Base-by-base conservation (phyloP, 768 basidiomycete species). In the Dioszegia hungarica region DNA sequence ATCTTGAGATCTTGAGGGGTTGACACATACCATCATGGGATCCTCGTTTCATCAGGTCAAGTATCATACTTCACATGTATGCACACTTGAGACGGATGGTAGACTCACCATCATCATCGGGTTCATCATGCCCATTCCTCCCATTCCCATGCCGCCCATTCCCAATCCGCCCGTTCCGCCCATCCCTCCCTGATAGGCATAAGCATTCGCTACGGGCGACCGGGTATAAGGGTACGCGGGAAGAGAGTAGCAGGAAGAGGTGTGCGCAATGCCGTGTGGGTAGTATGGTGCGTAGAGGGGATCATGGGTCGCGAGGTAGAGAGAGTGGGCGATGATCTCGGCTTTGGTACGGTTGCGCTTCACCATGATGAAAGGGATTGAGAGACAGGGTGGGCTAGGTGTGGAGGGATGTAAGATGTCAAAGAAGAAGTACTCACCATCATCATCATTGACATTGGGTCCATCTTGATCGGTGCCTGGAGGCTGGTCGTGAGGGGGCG, bases 1-100 rank as follows among this genome's bases (percentile, higher is more conserved):
- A n/a, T n/a, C n/a, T n/a, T n/a, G n/a, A n/a, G n/a, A n/a, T n/a
- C n/a, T n/a, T n/a, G n/a, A n/a, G n/a, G n/a, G n/a, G n/a, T n/a
- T n/a, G n/a, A n/a, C n/a, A n/a, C 34, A 9, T 17, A 36, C 34
- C 34, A 36, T 36, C 34, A 36, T 36, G 34, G 34, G 34, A 78
- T 79, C 77, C 15, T 33, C 25, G 80, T 79, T 0, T 80, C 82
- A 3, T n/a, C 24, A 36, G 38, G 24, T 31, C 11, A 19, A n/a
- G n/a, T n/a, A n/a, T n/a, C n/a, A n/a, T n/a, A n/a, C n/a, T n/a
- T n/a, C n/a, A n/a, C n/a, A n/a, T n/a, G n/a, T n/a, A n/a, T n/a
- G n/a, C n/a, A n/a, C n/a, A n/a, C n/a, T n/a, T n/a, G n/a, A n/a
- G n/a, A n/a, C n/a, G n/a, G n/a, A n/a, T n/a, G n/a, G n/a, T n/a